Evolutionary conservation across 106 monocot genomes (phyloP).

Genomic region (Phalaenopsis equestris): DNA sequence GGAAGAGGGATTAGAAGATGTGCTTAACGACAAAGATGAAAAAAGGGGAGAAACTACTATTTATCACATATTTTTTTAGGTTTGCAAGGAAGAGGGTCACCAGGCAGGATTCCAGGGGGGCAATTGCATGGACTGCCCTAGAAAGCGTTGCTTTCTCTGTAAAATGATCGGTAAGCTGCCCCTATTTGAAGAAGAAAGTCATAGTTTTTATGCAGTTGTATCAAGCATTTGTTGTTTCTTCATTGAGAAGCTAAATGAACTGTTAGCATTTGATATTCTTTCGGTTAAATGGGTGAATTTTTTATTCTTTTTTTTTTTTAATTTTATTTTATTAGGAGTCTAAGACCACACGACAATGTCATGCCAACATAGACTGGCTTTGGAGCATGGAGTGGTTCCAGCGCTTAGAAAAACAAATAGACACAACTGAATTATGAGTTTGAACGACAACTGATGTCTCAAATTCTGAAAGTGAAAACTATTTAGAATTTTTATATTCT

Average conservation of each 20-base stretch:
- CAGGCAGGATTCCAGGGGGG: conserved; percentile 78
- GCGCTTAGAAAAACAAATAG: conserved; percentile 26
- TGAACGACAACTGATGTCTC: conserved; percentile 51
- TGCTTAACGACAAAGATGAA: conserved; percentile 17
- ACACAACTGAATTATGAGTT: conserved; percentile 69
- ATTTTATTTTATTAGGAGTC: not conserved
- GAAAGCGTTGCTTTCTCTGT: conserved; percentile 86
- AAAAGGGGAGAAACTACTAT: not conserved
- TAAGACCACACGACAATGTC: conserved; percentile 84
- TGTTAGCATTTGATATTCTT: not conserved
- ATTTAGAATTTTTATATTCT: not conserved
- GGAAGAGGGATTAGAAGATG: conserved; percentile 16
- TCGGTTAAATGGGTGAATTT: not conserved
- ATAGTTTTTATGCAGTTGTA: not conserved
- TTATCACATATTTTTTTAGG: conserved; percentile 24
- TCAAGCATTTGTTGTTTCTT: not conserved
- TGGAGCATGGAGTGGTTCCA: conserved; percentile 58
- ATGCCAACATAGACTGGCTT: conserved; percentile 70
- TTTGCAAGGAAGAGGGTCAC: conserved; percentile 73
- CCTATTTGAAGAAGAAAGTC: not conserved
- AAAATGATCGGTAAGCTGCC: conserved; percentile 59
- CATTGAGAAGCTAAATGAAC: too few relatives aligned
- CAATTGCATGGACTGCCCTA: conserved; percentile 87
- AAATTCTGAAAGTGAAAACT: conserved; percentile 37
- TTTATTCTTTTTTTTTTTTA: not conserved